phyloP scores from a whole-genome alignment of 2,329 filamentous ascomycete species.

The Alternaria longipes region DNA sequence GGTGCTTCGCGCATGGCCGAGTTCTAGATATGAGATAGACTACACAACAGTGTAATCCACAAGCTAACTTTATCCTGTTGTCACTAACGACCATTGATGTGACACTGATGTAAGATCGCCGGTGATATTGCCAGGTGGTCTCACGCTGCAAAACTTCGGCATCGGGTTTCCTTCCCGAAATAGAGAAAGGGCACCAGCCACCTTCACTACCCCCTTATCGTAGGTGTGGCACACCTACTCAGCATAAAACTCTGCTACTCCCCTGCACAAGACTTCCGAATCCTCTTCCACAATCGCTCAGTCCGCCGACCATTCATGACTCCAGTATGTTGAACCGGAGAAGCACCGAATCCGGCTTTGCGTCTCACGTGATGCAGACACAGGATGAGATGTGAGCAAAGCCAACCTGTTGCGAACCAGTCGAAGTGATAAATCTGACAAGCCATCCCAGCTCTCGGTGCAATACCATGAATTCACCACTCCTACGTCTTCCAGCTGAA shows the following conservation, averaged over 20 bases:
- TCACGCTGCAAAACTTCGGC: not conserved
- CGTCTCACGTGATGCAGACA: not conserved
- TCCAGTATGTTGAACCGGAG: not conserved
- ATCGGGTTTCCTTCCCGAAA: not conserved
- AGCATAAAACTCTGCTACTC: not conserved
- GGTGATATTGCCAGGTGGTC: not conserved
- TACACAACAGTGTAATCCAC: slow-evolving; percentile 47
- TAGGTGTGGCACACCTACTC: not conserved
- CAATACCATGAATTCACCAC: not conserved
- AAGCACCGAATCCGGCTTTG: not conserved
- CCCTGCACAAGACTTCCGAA: not conserved
- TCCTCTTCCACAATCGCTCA: not conserved
- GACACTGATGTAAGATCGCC: not conserved
- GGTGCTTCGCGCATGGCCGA: fast-evolving
- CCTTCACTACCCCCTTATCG: not conserved
- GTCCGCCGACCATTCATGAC: no score
- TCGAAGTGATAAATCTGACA: not conserved
- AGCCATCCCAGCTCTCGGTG: not conserved
- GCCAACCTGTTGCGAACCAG: no score
- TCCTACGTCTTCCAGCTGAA: not conserved
- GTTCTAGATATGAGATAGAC: no score
- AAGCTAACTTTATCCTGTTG: fast-evolving
- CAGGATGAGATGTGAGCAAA: not conserved
- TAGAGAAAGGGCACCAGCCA: not conserved
- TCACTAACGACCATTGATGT: not conserved